Evolutionary conservation across 192 early-diverging fungal species (phyloP).

Genomic region (Obelidium mucronatum): DNA sequence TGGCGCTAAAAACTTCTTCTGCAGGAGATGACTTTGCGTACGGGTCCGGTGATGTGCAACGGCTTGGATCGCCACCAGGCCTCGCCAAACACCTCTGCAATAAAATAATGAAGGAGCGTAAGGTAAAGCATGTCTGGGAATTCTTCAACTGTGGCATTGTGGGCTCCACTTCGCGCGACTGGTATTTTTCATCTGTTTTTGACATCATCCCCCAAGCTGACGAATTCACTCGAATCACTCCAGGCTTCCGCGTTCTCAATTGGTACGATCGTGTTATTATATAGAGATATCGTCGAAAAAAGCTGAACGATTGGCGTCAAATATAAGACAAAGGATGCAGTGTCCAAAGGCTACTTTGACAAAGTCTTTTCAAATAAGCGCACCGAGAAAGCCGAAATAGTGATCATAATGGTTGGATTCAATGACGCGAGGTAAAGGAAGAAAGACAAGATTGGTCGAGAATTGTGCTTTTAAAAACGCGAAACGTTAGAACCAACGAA

Average conservation of each 20-base stretch:
- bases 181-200: slow-evolving; percentile 2
- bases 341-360: slow-evolving; percentile 32
- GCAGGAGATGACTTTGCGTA: slow-evolving; percentile 51
- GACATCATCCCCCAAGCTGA: background rate
- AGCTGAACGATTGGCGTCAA: no score
- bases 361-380: slow-evolving; percentile 33
- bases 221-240: background rate
- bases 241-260: slow-evolving; percentile 29
- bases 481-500: background rate
- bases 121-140: slow-evolving; percentile 46
- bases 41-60: slow-evolving; percentile 39
- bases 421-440: slow-evolving; percentile 44
- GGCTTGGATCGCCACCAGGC: slow-evolving; percentile 30
- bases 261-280: background rate
- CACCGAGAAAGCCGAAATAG: slow-evolving; percentile 45
- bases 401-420: slow-evolving; percentile 52
- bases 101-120: slow-evolving; percentile 30
- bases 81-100: slow-evolving; percentile 39
- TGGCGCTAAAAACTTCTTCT: background rate
- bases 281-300: background rate
- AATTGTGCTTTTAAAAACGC: no score
- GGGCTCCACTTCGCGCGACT: slow-evolving; percentile 45
- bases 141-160: slow-evolving; percentile 42
- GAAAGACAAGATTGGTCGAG: no score
- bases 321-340: background rate